These are phyloP conservation scores for Teunomyces tritomae DNA, from an alignment of 805 yeast species.

Conservation along the genomic window DNA sequence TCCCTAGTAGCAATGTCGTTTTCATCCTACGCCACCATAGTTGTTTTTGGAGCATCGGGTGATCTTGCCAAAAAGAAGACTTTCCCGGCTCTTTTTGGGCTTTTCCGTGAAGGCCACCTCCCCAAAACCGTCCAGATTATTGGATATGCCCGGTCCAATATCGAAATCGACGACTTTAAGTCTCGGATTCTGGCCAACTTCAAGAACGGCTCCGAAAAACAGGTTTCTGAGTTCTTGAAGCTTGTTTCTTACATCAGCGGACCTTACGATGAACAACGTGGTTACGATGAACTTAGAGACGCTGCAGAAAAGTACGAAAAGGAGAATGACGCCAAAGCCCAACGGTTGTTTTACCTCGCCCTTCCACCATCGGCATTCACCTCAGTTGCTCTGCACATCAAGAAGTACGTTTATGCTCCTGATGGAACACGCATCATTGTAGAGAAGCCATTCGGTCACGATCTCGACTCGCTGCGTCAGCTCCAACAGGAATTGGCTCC, in stretches of 20 bases:
- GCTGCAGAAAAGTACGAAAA: constrained; percentile 60
- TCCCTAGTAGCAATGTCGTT: constrained; percentile 35
- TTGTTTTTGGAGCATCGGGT: constrained; percentile 93
- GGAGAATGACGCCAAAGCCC: constrained; percentile 50
- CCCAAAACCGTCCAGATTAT: constrained; percentile 69
- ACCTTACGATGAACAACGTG: constrained; percentile 75
- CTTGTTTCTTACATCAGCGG: constrained; percentile 72
- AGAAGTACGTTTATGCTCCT: constrained; percentile 60
- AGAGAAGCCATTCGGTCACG: constrained; percentile 97
- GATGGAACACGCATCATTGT: constrained; percentile 81
- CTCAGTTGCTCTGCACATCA: constrained; percentile 70
- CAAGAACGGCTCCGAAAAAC: constrained; percentile 43
- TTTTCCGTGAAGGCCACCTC: constrained; percentile 65
- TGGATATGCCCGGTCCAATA: constrained; percentile 88
- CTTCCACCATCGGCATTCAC: constrained; percentile 92
- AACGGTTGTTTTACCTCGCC: constrained; percentile 88
- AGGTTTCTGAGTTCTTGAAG: constrained; percentile 58
- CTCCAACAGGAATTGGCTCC: constrained; percentile 80
- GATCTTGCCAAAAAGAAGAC: constrained; percentile 95
- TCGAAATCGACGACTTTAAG: constrained; percentile 65
- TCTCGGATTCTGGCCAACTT: constrained; percentile 64
- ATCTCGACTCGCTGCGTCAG: constrained; percentile 72
- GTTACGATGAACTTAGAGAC: constrained; percentile 58
- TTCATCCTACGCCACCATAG: constrained; percentile 66
- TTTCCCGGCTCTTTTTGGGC: constrained; percentile 80